Evolutionary conservation across 441 rosid genomes (phyloP).

Genomic region (Jatropha podagrica): DNA sequence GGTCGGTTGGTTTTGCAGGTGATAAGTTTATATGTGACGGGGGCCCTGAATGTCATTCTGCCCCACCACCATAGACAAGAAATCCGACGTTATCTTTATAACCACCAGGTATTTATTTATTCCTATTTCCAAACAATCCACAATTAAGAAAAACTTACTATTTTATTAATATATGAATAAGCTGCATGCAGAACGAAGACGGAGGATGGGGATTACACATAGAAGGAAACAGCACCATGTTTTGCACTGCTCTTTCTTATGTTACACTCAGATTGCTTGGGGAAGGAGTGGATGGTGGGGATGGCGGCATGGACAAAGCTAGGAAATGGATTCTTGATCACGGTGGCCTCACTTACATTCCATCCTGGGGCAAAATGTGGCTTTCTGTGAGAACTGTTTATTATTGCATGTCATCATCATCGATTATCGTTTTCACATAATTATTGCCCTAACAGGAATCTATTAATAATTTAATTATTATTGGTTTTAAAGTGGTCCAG

Average conservation of each 20-base stretch:
- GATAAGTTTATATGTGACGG: constrained; percentile 47
- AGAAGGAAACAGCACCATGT: constrained; percentile 90
- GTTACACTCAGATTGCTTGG: constrained; percentile 82
- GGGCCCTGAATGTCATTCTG: constrained; percentile 35
- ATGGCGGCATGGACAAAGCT: constrained; percentile 69
- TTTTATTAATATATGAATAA: too few species aligned
- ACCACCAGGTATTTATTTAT: constrained; percentile 53
- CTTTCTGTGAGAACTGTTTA: constrained; percentile 55
- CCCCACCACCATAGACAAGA: constrained; percentile 36
- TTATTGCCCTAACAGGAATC: too few species aligned
- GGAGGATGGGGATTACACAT: constrained; percentile 98
- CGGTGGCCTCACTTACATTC: constrained; percentile 77
- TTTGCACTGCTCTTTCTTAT: constrained; percentile 71
- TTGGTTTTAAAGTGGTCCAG: too few species aligned
- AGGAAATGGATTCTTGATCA: constrained; percentile 74
- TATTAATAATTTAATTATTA: too few species aligned
- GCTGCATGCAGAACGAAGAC: constrained; percentile 43
- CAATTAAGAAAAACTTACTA: too few species aligned
- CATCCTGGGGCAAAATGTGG: constrained; percentile 99
- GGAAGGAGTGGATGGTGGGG: constrained; percentile 70
- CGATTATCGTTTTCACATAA: not conserved
- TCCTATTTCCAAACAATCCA: too few species aligned
- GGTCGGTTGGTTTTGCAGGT: constrained; percentile 30
- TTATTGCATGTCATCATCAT: not conserved
- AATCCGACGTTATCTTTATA: constrained; percentile 54